Percentiles rank a stretch among this genome's conserved stretches.
Conservation (phyloP, 2,329 filamentous ascomycete genomes). For the Rugonectria rugulosa region DNA sequence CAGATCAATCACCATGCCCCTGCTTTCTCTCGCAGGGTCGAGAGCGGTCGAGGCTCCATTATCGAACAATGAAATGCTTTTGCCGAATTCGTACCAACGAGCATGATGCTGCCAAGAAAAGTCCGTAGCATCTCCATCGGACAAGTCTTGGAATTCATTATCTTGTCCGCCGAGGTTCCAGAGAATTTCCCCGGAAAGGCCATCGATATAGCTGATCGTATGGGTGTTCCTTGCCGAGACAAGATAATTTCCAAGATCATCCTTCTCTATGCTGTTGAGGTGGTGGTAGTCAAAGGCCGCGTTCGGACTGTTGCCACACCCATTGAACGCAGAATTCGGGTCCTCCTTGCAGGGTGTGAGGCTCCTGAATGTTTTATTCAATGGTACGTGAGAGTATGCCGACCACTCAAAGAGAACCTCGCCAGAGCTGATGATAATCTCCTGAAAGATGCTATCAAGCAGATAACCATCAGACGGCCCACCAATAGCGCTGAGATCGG, state of each 20-base stretch:
- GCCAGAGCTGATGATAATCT: neutral
- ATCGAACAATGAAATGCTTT: constrained; percentile 1
- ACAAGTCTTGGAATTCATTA: constrained; percentile 4
- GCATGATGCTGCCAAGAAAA: constrained; percentile 6
- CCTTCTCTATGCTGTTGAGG: constrained; percentile 3
- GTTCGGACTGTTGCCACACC: neutral
- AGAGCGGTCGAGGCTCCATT: neutral
- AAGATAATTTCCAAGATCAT: neutral
- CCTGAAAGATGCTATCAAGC: constrained; percentile 6
- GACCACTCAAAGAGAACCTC: constrained; percentile 6
- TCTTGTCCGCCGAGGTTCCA: constrained; percentile 2
- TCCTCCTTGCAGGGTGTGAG: neutral
- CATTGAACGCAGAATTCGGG: neutral
- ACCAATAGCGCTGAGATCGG: neutral
- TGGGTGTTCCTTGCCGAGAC: neutral
- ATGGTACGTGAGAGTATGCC: neutral
- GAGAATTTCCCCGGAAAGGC: neutral
- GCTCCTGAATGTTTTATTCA: neutral
- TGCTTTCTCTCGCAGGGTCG: neutral
- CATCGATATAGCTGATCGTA: constrained; percentile 2
- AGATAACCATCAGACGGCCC: neutral
- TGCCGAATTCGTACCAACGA: neutral
- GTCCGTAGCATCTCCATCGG: neutral
- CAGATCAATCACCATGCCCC: constrained; percentile 3
- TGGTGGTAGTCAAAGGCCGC: constrained; percentile 5